Evolutionary conservation across 148 eudicot genomes (phyloP).

Genomic region (Polygonum maritimum): DNA sequence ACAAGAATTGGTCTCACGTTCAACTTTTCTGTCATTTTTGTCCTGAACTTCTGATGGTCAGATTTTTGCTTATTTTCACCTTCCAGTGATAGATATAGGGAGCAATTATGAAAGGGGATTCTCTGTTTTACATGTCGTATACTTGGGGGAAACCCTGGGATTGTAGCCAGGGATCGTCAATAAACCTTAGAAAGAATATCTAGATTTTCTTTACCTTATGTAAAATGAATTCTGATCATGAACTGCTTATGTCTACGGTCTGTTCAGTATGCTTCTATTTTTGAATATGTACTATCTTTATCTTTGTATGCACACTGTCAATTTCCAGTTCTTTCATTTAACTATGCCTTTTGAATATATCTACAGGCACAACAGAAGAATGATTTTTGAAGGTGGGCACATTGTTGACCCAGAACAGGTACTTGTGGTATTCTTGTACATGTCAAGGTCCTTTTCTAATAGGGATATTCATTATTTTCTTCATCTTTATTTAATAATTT

Average conservation of each 20-base stretch:
- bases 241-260: not conserved
- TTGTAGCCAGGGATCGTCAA: too few species aligned
- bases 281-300: not conserved
- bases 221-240: not conserved
- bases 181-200: not conserved
- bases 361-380: slow-evolving; percentile 60
- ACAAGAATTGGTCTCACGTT: not conserved
- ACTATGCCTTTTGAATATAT: slow-evolving; percentile 1
- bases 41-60: not conserved
- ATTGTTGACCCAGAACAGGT: slow-evolving; percentile 95
- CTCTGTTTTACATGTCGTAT: not conserved
- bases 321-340: not conserved
- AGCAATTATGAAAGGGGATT: not conserved
- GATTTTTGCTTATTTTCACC: not conserved
- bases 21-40: not conserved
- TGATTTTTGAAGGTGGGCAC: slow-evolving; percentile 79
- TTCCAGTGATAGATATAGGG: not conserved
- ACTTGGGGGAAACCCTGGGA: not conserved
- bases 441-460: slow-evolving; percentile 8
- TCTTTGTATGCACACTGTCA: not conserved
- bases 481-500: not conserved
- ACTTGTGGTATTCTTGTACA: slow-evolving; percentile 5
- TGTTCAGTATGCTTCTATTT: not conserved
- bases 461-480: not conserved
- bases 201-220: not conserved